These are phyloP conservation scores for Lipomyces spencermartinsiae DNA, from an alignment of 805 yeast genomes.

Conservation along the genomic window DNA sequence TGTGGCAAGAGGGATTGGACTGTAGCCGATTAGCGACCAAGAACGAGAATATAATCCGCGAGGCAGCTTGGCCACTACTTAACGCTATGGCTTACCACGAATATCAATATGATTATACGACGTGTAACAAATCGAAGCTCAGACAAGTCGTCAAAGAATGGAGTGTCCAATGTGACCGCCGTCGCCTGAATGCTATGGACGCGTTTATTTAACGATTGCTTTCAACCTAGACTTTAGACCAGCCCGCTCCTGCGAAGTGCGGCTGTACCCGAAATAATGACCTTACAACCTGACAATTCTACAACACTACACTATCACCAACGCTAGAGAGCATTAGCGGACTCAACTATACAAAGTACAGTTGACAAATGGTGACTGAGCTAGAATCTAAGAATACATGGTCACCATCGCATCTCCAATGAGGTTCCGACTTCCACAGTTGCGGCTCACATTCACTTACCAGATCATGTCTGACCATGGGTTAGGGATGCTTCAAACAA, in stretches of 20 bases:
- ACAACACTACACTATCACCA: too few relatives aligned
- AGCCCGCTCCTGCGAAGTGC: neutral
- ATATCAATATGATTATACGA: neutral
- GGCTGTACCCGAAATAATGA: neutral
- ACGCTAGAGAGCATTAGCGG: too few relatives aligned
- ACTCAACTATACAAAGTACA: too few relatives aligned
- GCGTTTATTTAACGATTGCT: neutral
- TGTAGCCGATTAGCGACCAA: neutral
- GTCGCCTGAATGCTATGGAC: neutral
- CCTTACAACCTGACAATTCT: too few relatives aligned
- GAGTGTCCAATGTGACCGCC: neutral
- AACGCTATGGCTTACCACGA: neutral
- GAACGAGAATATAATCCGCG: neutral
- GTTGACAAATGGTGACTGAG: too few relatives aligned
- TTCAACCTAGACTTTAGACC: too few relatives aligned
- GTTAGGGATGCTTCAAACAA: too few relatives aligned
- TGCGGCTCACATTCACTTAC: too few relatives aligned
- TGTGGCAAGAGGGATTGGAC: neutral
- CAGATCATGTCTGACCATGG: too few relatives aligned
- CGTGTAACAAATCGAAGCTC: neutral
- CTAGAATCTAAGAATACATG: too few relatives aligned
- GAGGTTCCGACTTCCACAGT: too few relatives aligned
- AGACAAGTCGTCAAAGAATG: neutral
- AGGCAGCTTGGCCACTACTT: neutral
- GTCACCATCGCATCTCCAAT: too few relatives aligned